These are phyloP conservation scores for Jacaranda copaia DNA, from an alignment of 257 asterid species.

Conservation along the genomic window DNA sequence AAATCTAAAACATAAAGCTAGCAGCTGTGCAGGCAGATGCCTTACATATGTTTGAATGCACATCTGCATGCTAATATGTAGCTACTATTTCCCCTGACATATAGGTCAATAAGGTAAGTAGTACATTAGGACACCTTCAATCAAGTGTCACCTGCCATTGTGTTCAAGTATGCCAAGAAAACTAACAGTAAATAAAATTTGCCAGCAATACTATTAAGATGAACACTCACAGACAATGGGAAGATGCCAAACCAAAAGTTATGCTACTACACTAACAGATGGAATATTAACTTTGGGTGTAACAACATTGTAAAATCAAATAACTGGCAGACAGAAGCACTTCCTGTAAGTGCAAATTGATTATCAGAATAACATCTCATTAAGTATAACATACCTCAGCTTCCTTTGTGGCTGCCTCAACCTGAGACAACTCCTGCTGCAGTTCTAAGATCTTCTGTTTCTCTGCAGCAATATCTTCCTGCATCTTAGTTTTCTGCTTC, in stretches of 20 bases:
- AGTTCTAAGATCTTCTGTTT: constrained; percentile 64
- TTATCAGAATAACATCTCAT: constrained; percentile 12
- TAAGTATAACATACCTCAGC: constrained; percentile 66
- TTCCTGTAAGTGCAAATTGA: constrained; percentile 11
- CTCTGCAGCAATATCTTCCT: constrained; percentile 79
- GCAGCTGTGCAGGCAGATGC: not conserved
- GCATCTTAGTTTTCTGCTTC: constrained; percentile 85
- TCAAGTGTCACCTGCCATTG: not conserved
- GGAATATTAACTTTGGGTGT: constrained; percentile 8
- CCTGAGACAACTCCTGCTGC: constrained; percentile 67
- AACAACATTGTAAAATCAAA: not conserved
- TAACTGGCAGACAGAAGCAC: constrained; percentile 3
- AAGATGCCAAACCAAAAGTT: constrained; percentile 12
- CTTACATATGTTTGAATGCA: not conserved
- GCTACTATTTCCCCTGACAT: constrained; percentile 1
- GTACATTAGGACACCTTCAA: not conserved
- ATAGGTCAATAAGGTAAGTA: constrained; percentile 10
- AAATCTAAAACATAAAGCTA: not conserved
- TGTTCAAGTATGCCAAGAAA: constrained; percentile 2
- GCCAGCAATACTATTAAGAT: not conserved
- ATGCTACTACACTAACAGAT: constrained; percentile 12
- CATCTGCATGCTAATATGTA: not conserved
- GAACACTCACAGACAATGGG: constrained; percentile 5
- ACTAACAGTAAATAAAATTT: constrained; percentile 16
- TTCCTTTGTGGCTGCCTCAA: constrained; percentile 68